Percentiles rank a stretch among this genome's conserved stretches.
These are phyloP conservation scores for Helianthus tuberosus DNA, from an alignment of 129 eudicot species.

Conservation along the genomic window DNA sequence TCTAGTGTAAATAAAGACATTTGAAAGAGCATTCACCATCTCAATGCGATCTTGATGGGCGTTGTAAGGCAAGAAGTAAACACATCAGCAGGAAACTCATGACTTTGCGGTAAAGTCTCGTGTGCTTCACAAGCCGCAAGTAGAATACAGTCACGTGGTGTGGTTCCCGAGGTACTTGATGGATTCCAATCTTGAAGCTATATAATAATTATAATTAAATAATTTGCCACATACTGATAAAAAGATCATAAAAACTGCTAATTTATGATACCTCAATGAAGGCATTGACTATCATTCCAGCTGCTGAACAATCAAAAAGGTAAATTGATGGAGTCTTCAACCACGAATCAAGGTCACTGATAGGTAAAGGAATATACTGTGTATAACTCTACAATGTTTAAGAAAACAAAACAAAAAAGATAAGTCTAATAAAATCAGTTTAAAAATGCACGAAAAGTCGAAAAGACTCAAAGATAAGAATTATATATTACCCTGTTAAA, in stretches of 20 bases:
- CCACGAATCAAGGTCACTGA: slow-evolving; percentile 95
- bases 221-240: background rate
- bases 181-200: slow-evolving; percentile 78
- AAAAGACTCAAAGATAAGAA: slow-evolving; percentile 8
- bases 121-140: slow-evolving; percentile 99
- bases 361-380: slow-evolving; percentile 89
- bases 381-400: slow-evolving; percentile 75
- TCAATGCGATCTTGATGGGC: slow-evolving; percentile 96
- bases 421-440: slow-evolving; percentile 8
- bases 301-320: slow-evolving; percentile 98
- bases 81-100: slow-evolving; percentile 96
- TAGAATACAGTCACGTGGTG: slow-evolving; percentile 79
- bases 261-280: slow-evolving; percentile 69
- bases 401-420: background rate
- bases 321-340: slow-evolving; percentile 94
- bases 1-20: background rate
- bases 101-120: slow-evolving; percentile 96
- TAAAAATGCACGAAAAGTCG: background rate
- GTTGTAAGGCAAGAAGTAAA: slow-evolving; percentile 99
- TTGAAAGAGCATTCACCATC: slow-evolving; percentile 64
- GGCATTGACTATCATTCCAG: slow-evolving; percentile 90
- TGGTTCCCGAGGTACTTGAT: slow-evolving; percentile 66
- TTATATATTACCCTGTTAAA: slow-evolving; percentile 67
- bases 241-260: background rate
- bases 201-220: background rate